Conservation (phyloP, 1,139 yeast species). For the Diutina scorzettiae region DNA sequence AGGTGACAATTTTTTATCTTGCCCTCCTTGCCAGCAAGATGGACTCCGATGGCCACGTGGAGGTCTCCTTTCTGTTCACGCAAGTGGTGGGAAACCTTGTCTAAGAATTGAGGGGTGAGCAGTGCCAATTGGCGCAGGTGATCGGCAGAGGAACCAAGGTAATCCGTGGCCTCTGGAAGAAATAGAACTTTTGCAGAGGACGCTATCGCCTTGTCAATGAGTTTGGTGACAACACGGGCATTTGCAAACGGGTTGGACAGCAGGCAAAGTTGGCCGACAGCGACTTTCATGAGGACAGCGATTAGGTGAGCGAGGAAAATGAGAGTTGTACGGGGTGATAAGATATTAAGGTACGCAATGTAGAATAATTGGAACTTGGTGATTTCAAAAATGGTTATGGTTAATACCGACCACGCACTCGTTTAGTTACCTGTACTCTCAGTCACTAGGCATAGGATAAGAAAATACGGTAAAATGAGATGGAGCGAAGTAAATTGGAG, state of each 20-base stretch:
- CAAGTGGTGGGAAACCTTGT: conserved; percentile 22
- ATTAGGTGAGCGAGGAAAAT: neutral
- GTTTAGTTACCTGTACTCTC: too few relatives aligned
- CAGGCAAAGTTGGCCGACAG: conserved; percentile 83
- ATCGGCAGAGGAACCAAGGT: conserved; percentile 55
- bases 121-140: conserved; percentile 56
- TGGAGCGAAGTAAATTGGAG: too few relatives aligned
- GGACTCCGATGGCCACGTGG: conserved; percentile 57
- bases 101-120: conserved; percentile 38
- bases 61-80: conserved; percentile 11
- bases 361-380: too few relatives aligned
- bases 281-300: conserved; percentile 22
- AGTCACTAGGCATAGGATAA: too few relatives aligned
- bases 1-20: conserved; percentile 62
- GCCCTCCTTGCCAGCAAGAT: conserved; percentile 45
- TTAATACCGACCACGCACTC: too few relatives aligned
- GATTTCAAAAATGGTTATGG: too few relatives aligned
- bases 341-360: too few relatives aligned
- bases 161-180: conserved; percentile 90
- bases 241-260: conserved; percentile 51
- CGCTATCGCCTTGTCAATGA: conserved; percentile 52
- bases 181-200: conserved; percentile 55
- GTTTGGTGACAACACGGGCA: conserved; percentile 40
- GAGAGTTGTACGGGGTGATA: neutral
- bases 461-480: too few relatives aligned